Evolutionary conservation across 78 protist species (phyloP), one percentile per base, ranked within the genome.

Genomic region (Dictyostelium firmibasis): DNA sequence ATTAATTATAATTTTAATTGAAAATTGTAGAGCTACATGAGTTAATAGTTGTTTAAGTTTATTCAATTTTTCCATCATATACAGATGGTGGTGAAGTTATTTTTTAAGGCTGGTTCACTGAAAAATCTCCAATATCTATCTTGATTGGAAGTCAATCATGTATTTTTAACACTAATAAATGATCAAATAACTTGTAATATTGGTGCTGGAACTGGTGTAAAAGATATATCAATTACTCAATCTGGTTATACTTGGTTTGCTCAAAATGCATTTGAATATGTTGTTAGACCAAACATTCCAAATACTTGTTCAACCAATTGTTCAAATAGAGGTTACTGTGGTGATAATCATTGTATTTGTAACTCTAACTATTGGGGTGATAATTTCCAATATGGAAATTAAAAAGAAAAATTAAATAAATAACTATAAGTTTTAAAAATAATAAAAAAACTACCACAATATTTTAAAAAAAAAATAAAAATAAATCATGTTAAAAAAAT

Each of bases 171-270:
- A 4, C 31, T 64, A 16, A 8, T 33, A 4, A 64, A 1, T 25
- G 74, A 64, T 64, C 74, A 64, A 64, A 64, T 64, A 9, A 25
- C 23, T 9, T 64, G 74, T 64, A 64, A 64, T 64, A 27, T 64
- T 64, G 74, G 74, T 64, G 74, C 74, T 64, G 74, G 74, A n/a
- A 64, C 18, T 64, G 74, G 74, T 64, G 74, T 64, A 10, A 64
- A 64, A 8, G 74, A 64, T 64, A 64, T 64, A n/a, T 25, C 74
- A 25, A 64, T 64, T 1, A n/a, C 18, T 64, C 74, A 64, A 64
- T 31, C 14, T 64, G 33, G 14, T 8, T n/a, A 9, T 25, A n/a
- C 27, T 64, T 64, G 74, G 74, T 64, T 23, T 64, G 31, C 74
- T 23, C 31, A 31, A 64, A 64, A 64, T 25, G 7, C 74, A 0